phyloP scores from a whole-genome alignment of 192 early-diverging fungal genomes.

The Entomortierella parvispora region DNA sequence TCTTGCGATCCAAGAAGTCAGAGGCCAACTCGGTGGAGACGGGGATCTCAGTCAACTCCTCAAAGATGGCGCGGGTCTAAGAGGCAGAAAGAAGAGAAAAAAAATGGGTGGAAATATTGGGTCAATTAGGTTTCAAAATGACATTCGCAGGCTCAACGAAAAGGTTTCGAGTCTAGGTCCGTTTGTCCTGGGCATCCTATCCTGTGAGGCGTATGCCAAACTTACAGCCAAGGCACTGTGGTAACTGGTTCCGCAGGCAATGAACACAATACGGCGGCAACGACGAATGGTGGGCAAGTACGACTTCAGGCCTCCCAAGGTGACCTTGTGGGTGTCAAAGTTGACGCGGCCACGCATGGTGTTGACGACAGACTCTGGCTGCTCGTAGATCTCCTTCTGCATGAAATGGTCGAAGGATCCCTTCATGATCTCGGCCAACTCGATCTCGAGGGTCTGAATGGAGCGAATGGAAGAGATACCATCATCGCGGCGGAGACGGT shows the following conservation, averaged over 20 bases:
- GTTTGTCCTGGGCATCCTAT: no score
- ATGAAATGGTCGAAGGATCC: conserved; percentile 98
- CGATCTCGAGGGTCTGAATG: conserved; percentile 99
- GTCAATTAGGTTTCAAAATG: conserved; percentile 78
- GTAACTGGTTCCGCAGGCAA: conserved; percentile 96
- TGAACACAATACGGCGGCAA: conserved; percentile 95
- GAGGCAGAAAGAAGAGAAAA: conserved; percentile 83
- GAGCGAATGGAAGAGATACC: conserved; percentile 91
- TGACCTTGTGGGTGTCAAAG: conserved; percentile 92
- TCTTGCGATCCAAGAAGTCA: conserved; percentile 95
- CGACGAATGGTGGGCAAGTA: conserved; percentile 94
- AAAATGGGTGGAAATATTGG: conserved; percentile 76
- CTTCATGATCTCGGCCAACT: conserved; percentile 98
- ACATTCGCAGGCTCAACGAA: no score
- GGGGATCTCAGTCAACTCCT: conserved; percentile 97
- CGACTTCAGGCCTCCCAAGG: conserved; percentile 92
- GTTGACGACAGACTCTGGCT: conserved; percentile 99
- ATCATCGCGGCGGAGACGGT: conserved; percentile 97
- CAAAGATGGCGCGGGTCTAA: conserved; percentile 96
- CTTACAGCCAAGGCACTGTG: conserved; percentile 93
- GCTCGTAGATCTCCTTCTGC: conserved; percentile 99
- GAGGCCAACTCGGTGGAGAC: conserved; percentile 90
- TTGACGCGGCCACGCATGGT: conserved; percentile 99
- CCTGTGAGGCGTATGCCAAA: no score
- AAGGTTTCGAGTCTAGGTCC: no score